Evolutionary conservation across 495 filamentous ascomycete species (phyloP).

Genomic region (Tuber indicum): DNA sequence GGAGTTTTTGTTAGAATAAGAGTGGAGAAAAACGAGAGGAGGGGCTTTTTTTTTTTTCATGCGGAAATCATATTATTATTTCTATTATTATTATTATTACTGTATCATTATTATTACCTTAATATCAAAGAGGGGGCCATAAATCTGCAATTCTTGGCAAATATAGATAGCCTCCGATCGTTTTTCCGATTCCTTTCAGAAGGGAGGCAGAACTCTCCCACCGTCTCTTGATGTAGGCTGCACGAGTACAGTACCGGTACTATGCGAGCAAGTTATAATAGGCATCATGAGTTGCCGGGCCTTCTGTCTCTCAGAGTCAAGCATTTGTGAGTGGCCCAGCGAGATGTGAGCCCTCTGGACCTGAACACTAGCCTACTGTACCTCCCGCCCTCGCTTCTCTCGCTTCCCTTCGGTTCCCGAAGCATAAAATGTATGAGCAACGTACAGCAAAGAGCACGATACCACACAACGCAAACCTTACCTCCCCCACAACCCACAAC

Average conservation of each 20-base stretch:
- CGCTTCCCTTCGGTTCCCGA: not conserved
- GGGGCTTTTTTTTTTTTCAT: not conserved
- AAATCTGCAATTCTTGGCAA: not conserved
- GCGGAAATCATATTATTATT: not conserved
- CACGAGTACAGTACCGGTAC: not conserved
- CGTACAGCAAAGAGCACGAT: not conserved
- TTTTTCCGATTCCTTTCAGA: not conserved
- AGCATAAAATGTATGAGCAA: not conserved
- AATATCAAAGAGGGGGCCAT: not conserved
- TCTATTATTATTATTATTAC: not conserved
- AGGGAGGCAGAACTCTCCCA: not conserved
- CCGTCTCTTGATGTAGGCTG: not conserved
- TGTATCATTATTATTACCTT: not conserved
- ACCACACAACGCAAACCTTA: not conserved
- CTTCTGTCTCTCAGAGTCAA: not conserved
- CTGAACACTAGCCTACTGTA: not conserved
- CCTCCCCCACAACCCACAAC: not conserved
- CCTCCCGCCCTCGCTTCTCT: not conserved
- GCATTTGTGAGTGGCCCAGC: not conserved
- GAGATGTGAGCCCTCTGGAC: not conserved
- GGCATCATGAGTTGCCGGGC: not conserved
- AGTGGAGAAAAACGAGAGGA: not conserved
- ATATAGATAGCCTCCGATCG: constrained; percentile 1
- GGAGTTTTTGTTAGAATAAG: not conserved
- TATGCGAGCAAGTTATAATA: not conserved